Conservation (phyloP, 257 asterid species). For the Nicotiana undulata region DNA sequence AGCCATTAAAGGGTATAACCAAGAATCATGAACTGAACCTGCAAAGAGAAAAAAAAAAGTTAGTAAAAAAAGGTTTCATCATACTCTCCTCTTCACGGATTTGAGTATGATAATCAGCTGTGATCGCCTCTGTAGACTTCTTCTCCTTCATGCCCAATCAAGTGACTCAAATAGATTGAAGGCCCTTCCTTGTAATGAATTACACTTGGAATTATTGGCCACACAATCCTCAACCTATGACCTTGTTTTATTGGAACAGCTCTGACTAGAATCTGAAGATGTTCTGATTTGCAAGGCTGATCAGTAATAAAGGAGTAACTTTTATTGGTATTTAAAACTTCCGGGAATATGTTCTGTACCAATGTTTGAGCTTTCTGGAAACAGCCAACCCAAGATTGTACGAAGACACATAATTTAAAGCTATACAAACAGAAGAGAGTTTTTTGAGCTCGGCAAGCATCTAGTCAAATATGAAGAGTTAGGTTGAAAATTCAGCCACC, state of each 20-base stretch:
- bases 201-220: slow-evolving; percentile 87
- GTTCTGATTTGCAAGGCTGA: slow-evolving; percentile 75
- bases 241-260: slow-evolving; percentile 92
- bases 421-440: too few relatives aligned
- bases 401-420: too few relatives aligned
- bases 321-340: slow-evolving; percentile 56
- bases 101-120: too few relatives aligned
- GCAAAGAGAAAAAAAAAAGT: too few relatives aligned
- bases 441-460: too few relatives aligned
- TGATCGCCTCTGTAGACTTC: too few relatives aligned
- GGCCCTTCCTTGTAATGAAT: slow-evolving; percentile 82
- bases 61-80: too few relatives aligned
- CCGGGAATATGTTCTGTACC: slow-evolving; percentile 71
- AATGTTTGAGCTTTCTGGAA: slow-evolving; percentile 64
- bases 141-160: slow-evolving; percentile 99
- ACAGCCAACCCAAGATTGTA: too few relatives aligned
- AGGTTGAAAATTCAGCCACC: slow-evolving; percentile 78
- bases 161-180: slow-evolving; percentile 75
- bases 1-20: too few relatives aligned
- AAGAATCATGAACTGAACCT: too few relatives aligned
- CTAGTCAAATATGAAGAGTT: too few relatives aligned
- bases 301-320: slow-evolving; percentile 50
- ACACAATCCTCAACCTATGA: slow-evolving; percentile 73
- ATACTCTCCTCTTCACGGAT: too few relatives aligned
- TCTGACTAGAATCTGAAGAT: slow-evolving; percentile 89